These are phyloP conservation scores for Cudoniella acicularis DNA, from an alignment of 495 filamentous ascomycete genomes.

Conservation along the genomic window DNA sequence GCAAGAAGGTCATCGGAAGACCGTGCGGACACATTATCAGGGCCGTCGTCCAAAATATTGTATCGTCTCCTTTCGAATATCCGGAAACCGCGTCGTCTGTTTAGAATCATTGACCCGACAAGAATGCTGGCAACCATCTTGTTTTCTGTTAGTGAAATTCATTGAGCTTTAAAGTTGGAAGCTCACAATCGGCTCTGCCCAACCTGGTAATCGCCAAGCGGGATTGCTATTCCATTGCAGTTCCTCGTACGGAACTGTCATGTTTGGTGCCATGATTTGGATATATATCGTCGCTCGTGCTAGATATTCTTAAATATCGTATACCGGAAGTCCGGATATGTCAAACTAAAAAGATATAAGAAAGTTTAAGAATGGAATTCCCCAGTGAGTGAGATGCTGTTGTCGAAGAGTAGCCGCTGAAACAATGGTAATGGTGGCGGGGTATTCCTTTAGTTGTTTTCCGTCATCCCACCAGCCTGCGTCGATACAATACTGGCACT, in stretches of 20 bases:
- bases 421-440: too few relatives aligned
- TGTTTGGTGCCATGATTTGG: slow-evolving; percentile 7
- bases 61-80: slow-evolving; percentile 38
- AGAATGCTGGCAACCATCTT: slow-evolving; percentile 59
- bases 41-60: slow-evolving; percentile 31
- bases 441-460: too few relatives aligned
- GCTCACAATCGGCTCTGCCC: slow-evolving; percentile 58
- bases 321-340: too few relatives aligned
- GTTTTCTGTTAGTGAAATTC: slow-evolving; percentile 2
- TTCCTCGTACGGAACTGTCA: slow-evolving; percentile 21
- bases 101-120: slow-evolving; percentile 51
- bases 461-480: too few relatives aligned
- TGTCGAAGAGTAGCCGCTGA: too few relatives aligned
- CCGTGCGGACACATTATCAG: slow-evolving; percentile 28
- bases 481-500: background rate
- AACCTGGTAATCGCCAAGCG: slow-evolving; percentile 47
- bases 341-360: too few relatives aligned
- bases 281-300: too few relatives aligned
- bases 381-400: too few relatives aligned
- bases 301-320: too few relatives aligned
- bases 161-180: background rate
- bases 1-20: slow-evolving; percentile 39
- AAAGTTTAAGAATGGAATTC: too few relatives aligned
- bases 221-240: slow-evolving; percentile 37
- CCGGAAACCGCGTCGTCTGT: slow-evolving; percentile 45